A percentile compares a stretch with the other conserved stretches of the same genome.
Conservation (phyloP, 2,329 filamentous ascomycete genomes). For the Sordariomycetes sp. region DNA sequence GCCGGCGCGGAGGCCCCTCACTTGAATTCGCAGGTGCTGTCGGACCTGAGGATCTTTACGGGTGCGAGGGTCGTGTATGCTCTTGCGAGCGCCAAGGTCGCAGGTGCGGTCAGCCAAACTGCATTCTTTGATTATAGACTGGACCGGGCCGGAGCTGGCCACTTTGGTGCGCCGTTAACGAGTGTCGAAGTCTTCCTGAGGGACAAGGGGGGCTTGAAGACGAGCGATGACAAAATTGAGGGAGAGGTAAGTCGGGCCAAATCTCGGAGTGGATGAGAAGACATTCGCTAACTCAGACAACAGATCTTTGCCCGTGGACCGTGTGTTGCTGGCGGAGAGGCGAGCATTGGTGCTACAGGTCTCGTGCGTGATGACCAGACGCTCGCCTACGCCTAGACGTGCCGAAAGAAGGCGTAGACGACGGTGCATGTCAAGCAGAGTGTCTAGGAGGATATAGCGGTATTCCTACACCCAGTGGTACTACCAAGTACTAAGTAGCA, state of each 20-base stretch:
- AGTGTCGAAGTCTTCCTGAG: conserved; percentile 69
- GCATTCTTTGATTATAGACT: conserved; percentile 79
- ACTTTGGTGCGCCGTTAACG: conserved; percentile 78
- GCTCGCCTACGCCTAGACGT: conserved; percentile 46
- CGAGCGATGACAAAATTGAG: conserved; percentile 49
- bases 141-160: conserved; percentile 30
- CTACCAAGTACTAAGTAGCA: too few relatives aligned
- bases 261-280: not conserved
- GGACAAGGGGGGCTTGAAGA: conserved; percentile 51
- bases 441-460: too few relatives aligned
- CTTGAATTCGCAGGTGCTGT: conserved; percentile 61
- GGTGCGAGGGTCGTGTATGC: conserved; percentile 78
- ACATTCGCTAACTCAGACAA: not conserved
- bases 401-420: not conserved
- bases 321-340: conserved; percentile 60
- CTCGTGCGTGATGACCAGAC: conserved; percentile 66
- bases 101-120: conserved; percentile 81
- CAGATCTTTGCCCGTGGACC: conserved; percentile 66
- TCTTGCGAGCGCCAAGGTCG: conserved; percentile 72
- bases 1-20: conserved; percentile 52
- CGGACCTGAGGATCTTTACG: conserved; percentile 74
- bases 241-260: conserved; percentile 50
- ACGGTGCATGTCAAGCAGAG: not conserved
- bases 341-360: conserved; percentile 53
- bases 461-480: too few relatives aligned